Evolutionary conservation across 2,329 filamentous ascomycete species (phyloP).

Genomic region (Ophiocordyceps australis): DNA sequence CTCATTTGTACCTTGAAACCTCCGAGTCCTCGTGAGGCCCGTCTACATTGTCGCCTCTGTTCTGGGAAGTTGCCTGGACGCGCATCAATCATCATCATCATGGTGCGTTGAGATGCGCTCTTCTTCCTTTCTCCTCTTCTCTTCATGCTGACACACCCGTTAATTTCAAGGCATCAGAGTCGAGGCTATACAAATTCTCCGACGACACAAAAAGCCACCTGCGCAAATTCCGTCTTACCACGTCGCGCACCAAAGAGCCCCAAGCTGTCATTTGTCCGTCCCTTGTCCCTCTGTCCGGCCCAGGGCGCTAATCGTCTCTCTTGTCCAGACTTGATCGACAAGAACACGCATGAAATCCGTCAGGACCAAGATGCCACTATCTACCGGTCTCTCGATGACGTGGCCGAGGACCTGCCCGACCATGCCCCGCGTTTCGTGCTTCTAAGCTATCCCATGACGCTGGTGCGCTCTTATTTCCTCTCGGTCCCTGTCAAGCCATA

Average conservation of each 20-base stretch:
- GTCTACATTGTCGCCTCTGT: too few relatives aligned
- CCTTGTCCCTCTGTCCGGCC: conserved; percentile 2
- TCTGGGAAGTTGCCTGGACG: too few relatives aligned
- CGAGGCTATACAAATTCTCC: conserved; percentile 83
- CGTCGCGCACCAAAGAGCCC: conserved; percentile 68
- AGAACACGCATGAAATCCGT: conserved; percentile 75
- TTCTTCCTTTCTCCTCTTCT: too few relatives aligned
- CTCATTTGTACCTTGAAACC: too few relatives aligned
- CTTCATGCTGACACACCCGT: too few relatives aligned
- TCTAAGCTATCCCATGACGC: conserved; percentile 75
- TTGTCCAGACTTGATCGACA: conserved; percentile 71
- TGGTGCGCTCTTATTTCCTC: conserved; percentile 33
- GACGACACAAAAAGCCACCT: conserved; percentile 76
- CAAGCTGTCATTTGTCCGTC: conserved; percentile 80
- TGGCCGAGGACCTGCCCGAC: conserved; percentile 81
- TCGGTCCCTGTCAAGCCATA: not conserved
- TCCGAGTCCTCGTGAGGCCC: too few relatives aligned
- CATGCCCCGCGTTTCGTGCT: conserved; percentile 81
- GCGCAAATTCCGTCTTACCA: conserved; percentile 84
- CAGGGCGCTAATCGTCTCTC: not conserved
- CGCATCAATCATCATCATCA: too few relatives aligned
- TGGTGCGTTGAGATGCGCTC: too few relatives aligned
- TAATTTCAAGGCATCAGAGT: conserved; percentile 48
- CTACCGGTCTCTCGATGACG: conserved; percentile 64
- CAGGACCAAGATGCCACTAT: conserved; percentile 59